These are phyloP conservation scores for Chrysoporthe cubensis DNA, from an alignment of 2,329 filamentous ascomycete species.

Conservation along the genomic window DNA sequence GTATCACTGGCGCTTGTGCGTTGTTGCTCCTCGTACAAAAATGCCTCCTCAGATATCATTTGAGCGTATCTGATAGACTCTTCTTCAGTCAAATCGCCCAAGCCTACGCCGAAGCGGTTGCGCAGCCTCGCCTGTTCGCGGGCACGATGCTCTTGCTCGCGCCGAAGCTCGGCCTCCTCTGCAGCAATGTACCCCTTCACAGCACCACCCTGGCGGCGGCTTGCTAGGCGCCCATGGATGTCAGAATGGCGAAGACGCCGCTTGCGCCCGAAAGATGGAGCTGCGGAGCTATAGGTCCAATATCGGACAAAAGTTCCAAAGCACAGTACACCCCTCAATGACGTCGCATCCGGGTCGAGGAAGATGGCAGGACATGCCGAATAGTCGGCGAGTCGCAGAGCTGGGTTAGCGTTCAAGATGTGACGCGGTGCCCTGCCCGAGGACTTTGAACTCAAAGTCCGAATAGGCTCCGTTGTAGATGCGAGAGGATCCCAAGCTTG, in stretches of 20 bases:
- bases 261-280: conserved; percentile 76
- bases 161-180: conserved; percentile 80
- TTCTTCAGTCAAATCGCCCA: conserved; percentile 69
- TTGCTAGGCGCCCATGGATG: conserved; percentile 53
- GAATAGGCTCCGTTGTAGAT: conserved; percentile 75
- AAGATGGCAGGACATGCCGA: conserved; percentile 82
- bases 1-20: conserved; percentile 55
- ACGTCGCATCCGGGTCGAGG: conserved; percentile 84
- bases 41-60: conserved; percentile 67
- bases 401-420: conserved; percentile 55
- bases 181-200: conserved; percentile 82
- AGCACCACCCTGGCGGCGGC: conserved; percentile 64
- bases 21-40: conserved; percentile 59
- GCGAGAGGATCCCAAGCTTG: conserved; percentile 97
- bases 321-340: conserved; percentile 83
- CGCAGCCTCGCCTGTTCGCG: conserved; percentile 73
- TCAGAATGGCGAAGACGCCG: conserved; percentile 75
- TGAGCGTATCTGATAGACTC: conserved; percentile 68
- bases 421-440: conserved; percentile 81
- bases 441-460: conserved; percentile 85
- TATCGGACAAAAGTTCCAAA: conserved; percentile 87
- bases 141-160: conserved; percentile 68
- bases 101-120: conserved; percentile 81
- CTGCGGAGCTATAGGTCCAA: conserved; percentile 90
- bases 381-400: conserved; percentile 72